These are phyloP conservation scores for Phytophthora europaea DNA, from an alignment of 352 stramenopile species.

Conservation along the genomic window DNA sequence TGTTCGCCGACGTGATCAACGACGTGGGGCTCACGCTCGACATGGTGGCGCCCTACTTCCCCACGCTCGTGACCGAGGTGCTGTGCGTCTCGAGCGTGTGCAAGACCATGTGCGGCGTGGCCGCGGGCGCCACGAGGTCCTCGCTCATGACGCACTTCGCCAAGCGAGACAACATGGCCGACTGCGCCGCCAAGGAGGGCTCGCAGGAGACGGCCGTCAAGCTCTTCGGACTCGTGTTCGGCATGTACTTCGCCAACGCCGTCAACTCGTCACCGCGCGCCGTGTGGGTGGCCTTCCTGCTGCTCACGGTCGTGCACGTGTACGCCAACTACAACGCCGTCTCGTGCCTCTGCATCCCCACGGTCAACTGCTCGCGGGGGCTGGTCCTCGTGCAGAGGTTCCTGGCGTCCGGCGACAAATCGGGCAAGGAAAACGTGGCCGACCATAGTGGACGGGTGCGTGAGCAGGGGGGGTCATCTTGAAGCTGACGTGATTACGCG, in stretches of 20 bases:
- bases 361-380: slow-evolving; percentile 85
- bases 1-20: slow-evolving; percentile 98
- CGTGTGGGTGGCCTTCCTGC: slow-evolving; percentile 93
- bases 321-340: slow-evolving; percentile 95
- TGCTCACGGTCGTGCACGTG: slow-evolving; percentile 95
- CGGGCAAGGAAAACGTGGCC: slow-evolving; percentile 36
- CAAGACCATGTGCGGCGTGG: slow-evolving; percentile 97
- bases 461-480: slow-evolving; percentile 14
- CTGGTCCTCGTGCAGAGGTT: slow-evolving; percentile 71
- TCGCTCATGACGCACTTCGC: slow-evolving; percentile 93
- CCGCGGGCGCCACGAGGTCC: slow-evolving; percentile 94
- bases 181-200: slow-evolving; percentile 96
- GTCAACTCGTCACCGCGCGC: slow-evolving; percentile 70
- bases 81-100: slow-evolving; percentile 91
- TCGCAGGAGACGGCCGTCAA: slow-evolving; percentile 97
- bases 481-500: slow-evolving; percentile 27
- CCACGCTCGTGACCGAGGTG: slow-evolving; percentile 71
- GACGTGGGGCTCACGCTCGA: slow-evolving; percentile 95
- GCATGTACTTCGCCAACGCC: slow-evolving; percentile 86
- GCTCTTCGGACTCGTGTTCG: slow-evolving; percentile 93
- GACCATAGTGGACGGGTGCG: slow-evolving; percentile 41
- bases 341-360: slow-evolving; percentile 89
- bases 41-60: slow-evolving; percentile 82
- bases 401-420: slow-evolving; percentile 25
- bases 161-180: slow-evolving; percentile 88